Evolutionary conservation across 441 rosid species (phyloP).

Genomic region (Raphanus hybrid): DNA sequence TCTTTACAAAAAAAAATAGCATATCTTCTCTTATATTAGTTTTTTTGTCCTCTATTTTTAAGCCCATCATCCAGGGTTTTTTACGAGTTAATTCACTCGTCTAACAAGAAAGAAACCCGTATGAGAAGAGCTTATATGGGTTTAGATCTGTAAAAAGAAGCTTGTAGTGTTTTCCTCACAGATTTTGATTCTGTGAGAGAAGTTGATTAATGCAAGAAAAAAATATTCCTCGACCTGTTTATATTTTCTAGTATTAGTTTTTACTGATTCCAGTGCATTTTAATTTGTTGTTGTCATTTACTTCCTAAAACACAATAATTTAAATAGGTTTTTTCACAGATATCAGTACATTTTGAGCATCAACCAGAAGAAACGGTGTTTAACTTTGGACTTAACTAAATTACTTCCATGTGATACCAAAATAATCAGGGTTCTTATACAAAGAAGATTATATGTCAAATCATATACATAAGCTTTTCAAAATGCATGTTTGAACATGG

Average conservation of each 20-base stretch:
- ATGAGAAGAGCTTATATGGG: constrained; percentile 42
- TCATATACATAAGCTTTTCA: constrained; percentile 31
- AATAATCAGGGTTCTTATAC: constrained; percentile 6
- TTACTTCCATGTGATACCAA: constrained; percentile 6
- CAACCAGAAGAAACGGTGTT: not conserved
- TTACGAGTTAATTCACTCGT: constrained; percentile 46
- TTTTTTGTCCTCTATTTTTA: constrained; percentile 15
- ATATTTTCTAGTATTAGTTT: not conserved
- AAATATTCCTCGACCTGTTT: constrained; percentile 23
- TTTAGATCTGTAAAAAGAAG: constrained; percentile 40
- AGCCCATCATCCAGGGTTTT: constrained; percentile 42
- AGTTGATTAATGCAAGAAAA: constrained; percentile 45
- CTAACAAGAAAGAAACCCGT: constrained; percentile 48
- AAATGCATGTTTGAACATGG: constrained; percentile 43
- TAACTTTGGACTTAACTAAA: constrained; percentile 8
- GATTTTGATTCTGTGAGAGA: constrained; percentile 60
- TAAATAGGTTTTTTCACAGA: constrained; percentile 1
- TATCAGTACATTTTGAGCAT: not conserved
- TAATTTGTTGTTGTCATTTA: not conserved
- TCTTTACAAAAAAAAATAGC: constrained; percentile 41
- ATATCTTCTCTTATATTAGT: constrained; percentile 43
- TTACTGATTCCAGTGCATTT: constrained; percentile 18
- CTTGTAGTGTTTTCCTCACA: constrained; percentile 63
- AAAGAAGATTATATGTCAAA: constrained; percentile 30
- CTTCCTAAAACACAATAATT: not conserved